These are phyloP conservation scores for Bryoerythrophyllum caledonicum DNA, from an alignment of 225 moss, liverwort and hornwort genomes.

Conservation along the genomic window DNA sequence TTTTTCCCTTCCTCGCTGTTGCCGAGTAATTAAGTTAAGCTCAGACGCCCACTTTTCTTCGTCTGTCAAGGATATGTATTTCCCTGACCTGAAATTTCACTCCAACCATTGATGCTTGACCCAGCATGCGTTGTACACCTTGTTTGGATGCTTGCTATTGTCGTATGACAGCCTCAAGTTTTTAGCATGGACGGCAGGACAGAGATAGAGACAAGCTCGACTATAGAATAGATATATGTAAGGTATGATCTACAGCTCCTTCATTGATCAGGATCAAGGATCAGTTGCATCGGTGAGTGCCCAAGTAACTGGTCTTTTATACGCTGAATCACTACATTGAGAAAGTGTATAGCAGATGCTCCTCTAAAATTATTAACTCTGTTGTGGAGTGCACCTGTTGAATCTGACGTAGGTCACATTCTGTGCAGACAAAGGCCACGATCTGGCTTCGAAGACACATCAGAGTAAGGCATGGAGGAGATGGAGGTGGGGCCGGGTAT, in stretches of 20 bases:
- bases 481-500: neutral
- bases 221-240: neutral
- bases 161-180: neutral
- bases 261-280: neutral
- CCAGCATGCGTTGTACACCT: neutral
- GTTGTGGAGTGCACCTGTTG: no score
- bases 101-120: neutral
- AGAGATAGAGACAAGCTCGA: neutral
- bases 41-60: neutral
- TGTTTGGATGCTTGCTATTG: slow-evolving; percentile 10
- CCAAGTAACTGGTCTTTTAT: neutral
- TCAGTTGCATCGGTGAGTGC: neutral
- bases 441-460: neutral
- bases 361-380: neutral
- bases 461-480: neutral
- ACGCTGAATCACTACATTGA: no score
- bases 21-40: neutral
- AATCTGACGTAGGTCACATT: neutral
- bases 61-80: neutral
- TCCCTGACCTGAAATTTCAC: neutral
- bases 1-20: neutral
- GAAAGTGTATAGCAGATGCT: neutral
- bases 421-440: neutral
- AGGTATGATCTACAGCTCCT: neutral
- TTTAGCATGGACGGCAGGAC: neutral